Evolutionary conservation across 352 stramenopile species (phyloP).

Genomic region (Phytopythium montanum): DNA sequence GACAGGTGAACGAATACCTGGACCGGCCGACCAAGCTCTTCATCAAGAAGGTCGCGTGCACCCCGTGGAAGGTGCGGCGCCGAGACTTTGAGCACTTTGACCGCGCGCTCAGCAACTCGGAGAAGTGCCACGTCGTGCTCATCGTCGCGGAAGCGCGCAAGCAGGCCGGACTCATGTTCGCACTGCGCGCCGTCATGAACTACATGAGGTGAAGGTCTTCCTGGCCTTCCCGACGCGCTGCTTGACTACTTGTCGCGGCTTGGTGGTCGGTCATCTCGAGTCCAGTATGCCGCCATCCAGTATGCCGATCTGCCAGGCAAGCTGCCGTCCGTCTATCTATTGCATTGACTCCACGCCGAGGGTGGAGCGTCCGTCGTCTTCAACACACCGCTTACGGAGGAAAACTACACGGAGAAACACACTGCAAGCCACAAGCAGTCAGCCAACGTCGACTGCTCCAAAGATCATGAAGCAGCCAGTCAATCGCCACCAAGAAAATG

Average conservation of each 20-base stretch:
- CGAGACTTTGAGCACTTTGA: conserved; percentile 87
- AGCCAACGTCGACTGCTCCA: not conserved
- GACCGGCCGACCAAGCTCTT: conserved; percentile 87
- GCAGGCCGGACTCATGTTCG: conserved; percentile 86
- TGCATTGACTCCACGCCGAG: not conserved
- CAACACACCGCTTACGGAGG: not conserved
- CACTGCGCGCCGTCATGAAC: conserved; percentile 81
- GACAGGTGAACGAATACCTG: conserved; percentile 76
- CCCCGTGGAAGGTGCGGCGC: conserved; percentile 74
- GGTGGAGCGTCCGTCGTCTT: not conserved
- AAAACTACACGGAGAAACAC: not conserved
- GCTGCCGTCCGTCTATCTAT: not conserved
- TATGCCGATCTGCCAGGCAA: too few relatives aligned
- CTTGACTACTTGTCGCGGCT: not conserved
- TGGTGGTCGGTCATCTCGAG: not conserved
- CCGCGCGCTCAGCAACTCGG: conserved; percentile 63
- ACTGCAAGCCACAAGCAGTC: too few relatives aligned
- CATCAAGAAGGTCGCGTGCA: conserved; percentile 84
- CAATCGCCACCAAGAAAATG: not conserved
- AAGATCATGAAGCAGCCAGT: too few relatives aligned
- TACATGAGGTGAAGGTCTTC: conserved; percentile 58
- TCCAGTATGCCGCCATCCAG: not conserved
- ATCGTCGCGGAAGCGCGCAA: conserved; percentile 82
- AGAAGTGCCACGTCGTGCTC: conserved; percentile 86
- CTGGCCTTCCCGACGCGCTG: too few relatives aligned